These are phyloP conservation scores for Pseudonitzschia multiseries DNA, from an alignment of 108 stramenopile genomes.

Conservation along the genomic window DNA sequence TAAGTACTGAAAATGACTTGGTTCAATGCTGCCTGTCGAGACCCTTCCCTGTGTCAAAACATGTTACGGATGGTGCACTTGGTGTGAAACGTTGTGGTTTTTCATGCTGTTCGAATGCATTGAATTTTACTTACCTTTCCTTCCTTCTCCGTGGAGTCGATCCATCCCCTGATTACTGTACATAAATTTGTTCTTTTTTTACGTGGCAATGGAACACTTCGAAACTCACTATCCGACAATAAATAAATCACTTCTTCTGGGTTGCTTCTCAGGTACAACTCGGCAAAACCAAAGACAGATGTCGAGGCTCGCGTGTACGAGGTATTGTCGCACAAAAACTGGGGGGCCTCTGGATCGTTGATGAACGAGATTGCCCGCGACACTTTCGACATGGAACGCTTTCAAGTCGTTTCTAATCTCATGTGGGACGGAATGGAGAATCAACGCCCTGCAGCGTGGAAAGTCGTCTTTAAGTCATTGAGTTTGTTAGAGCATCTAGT, in stretches of 20 bases:
- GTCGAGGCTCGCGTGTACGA: constrained; percentile 95
- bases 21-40: neutral
- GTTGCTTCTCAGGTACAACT: constrained; percentile 67
- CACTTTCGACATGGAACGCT: constrained; percentile 89
- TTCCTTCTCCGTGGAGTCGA: too few species aligned
- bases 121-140: neutral
- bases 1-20: constrained; percentile 14
- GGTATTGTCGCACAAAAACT: constrained; percentile 97
- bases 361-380: constrained; percentile 95
- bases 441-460: constrained; percentile 86
- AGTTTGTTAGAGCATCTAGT: constrained; percentile 92
- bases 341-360: constrained; percentile 94
- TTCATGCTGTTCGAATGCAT: neutral
- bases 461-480: constrained; percentile 89
- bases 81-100: neutral
- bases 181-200: neutral
- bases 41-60: too few species aligned
- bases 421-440: constrained; percentile 89
- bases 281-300: constrained; percentile 90
- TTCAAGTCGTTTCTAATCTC: constrained; percentile 63
- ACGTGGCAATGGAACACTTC: neutral
- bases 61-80: too few species aligned
- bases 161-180: too few species aligned
- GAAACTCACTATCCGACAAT: neutral
- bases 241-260: neutral